Evolutionary conservation across 345 rosid genomes (phyloP), one percentile per base, ranked within the genome.

Genomic region (Nephelium lappaceum): DNA sequence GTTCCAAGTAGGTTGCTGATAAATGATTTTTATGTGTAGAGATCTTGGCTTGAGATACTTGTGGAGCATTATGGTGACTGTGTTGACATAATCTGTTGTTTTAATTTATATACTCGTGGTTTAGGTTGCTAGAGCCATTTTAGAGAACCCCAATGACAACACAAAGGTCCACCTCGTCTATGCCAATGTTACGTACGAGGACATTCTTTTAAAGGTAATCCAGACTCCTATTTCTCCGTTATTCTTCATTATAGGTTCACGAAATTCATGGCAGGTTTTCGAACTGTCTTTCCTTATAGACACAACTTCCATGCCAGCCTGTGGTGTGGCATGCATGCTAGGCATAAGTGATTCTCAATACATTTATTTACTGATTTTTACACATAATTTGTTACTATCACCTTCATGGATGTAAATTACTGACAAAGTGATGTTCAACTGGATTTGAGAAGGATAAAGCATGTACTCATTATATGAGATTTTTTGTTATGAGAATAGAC

Each of bases 171-270:
- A 90, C 76, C 98, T 97, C 49, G 90, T 97, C 75, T 97, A 94
- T 83, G 99, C 98, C 73, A 97, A 97, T 73, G 98, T 94, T 67
- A 84, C 93, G 5, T 72, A 71, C 25, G 98, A 97, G 19, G 99
- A 97, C 90, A 97, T 94, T 91, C 97, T 97, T 80, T 81, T 97
- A 41, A 94, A 79, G 98, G 99, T 97, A 87, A 79, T 83, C 43
- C n/a, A 10, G 49, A 21, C n/a, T 61, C 49, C 19, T 71, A 16
- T 64, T 24, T 38, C 25, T 66, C 79, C 47, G 21, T 67, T 57
- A 27, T 65, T 57, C 18, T 31, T 66, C 27, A n/a, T 61, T 69
- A 51, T 76, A 27, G 41, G 62, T 8, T 51, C 27, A 45, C 24
- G 24, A 8, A 73, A 41, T 39, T 25, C 43, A 27, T 7, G 16